Percentiles rank a stretch among this genome's conserved stretches.
phyloP scores from a whole-genome alignment of 805 yeast genomes.

The Wickerhamomyces ciferrii region DNA sequence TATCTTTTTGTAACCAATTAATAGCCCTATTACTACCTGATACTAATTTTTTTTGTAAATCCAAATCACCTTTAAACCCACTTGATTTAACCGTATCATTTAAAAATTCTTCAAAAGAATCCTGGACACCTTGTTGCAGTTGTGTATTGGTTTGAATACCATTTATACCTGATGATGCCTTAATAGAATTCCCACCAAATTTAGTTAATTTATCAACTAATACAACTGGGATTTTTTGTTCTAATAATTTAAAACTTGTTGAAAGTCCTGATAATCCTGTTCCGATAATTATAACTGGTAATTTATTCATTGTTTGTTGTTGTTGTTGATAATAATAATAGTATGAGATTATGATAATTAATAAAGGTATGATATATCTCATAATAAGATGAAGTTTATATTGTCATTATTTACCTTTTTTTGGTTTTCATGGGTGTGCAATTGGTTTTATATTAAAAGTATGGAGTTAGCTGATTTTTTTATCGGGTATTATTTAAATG shows the following conservation, averaged over 20 bases:
- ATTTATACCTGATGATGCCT: slow-evolving; percentile 60
- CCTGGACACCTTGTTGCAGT: slow-evolving; percentile 39
- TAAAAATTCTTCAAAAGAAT: slow-evolving; percentile 53
- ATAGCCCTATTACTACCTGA: slow-evolving; percentile 62
- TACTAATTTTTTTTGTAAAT: slow-evolving; percentile 54
- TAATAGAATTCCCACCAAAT: slow-evolving; percentile 55
- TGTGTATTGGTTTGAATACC: slow-evolving; percentile 73
- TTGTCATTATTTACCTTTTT: no score
- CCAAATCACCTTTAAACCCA: slow-evolving; percentile 50
- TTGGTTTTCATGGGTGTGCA: no score
- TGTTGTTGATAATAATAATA: not conserved
- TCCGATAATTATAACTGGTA: slow-evolving; percentile 57
- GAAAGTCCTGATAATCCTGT: slow-evolving; percentile 77
- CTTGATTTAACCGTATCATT: slow-evolving; percentile 68
- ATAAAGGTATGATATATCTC: no score
- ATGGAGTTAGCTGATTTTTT: not conserved
- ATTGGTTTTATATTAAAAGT: no score
- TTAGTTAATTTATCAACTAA: slow-evolving; percentile 43
- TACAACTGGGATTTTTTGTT: slow-evolving; percentile 34
- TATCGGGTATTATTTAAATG: no score
- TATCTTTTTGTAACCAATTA: slow-evolving; percentile 64
- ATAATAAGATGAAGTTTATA: no score
- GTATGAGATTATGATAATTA: no score
- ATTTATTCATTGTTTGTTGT: not conserved
- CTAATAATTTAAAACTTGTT: slow-evolving; percentile 51